Evolutionary conservation across 2,329 filamentous ascomycete genomes (phyloP).

Genomic region (Elsinoe ampelina): DNA sequence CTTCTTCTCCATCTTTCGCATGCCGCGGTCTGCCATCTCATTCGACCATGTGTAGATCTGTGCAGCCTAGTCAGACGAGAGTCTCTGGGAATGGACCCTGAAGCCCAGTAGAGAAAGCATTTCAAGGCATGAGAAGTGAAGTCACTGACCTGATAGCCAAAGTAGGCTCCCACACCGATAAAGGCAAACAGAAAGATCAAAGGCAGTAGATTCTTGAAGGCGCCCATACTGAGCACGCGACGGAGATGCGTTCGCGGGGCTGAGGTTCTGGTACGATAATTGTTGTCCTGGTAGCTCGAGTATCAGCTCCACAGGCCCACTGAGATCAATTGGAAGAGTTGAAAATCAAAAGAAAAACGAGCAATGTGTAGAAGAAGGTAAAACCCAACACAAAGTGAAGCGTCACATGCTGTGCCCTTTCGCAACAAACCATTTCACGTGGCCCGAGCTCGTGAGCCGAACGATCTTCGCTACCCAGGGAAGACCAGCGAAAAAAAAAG

Average conservation of each 20-base stretch:
- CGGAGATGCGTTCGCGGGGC: not conserved
- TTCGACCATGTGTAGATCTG: constrained; percentile 57
- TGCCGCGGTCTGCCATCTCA: constrained; percentile 57
- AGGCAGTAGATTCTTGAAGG: constrained; percentile 48
- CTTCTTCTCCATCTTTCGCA: constrained; percentile 63
- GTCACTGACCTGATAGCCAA: constrained; percentile 52
- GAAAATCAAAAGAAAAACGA: too few species aligned
- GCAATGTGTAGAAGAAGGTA: not conserved
- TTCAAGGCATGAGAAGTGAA: not conserved
- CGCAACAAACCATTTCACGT: not conserved
- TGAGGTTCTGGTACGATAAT: not conserved
- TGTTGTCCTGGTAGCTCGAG: too few species aligned
- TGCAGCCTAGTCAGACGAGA: not conserved
- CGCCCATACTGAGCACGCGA: constrained; percentile 26
- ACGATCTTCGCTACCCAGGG: not conserved
- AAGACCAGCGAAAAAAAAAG: too few species aligned
- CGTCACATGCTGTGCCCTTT: not conserved
- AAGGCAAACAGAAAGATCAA: constrained; percentile 55
- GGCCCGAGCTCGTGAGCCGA: not conserved
- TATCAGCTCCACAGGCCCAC: too few species aligned
- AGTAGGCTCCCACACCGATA: constrained; percentile 49
- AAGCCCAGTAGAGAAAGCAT: not conserved
- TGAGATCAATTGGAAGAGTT: too few species aligned
- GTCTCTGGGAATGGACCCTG: too few species aligned
- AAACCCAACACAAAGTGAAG: not conserved